A percentile compares a stretch with the other conserved stretches of the same genome.
Conservation (phyloP, 2,329 filamentous ascomycete genomes). For the Cladosporium oxysporum region DNA sequence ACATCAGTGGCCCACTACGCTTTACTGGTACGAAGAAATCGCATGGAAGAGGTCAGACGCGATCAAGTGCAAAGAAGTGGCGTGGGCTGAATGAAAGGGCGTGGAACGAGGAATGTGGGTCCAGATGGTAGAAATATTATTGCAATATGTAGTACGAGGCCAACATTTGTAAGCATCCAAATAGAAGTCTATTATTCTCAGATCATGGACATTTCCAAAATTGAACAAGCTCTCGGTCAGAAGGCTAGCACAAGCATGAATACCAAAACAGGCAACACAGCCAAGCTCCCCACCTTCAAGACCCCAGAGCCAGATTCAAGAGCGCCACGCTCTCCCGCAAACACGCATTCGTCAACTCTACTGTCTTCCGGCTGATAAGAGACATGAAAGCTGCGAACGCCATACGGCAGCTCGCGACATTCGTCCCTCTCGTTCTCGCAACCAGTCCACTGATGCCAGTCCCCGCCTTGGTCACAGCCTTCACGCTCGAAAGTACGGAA, state of each 20-base stretch:
- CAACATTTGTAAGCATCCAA: too few relatives aligned
- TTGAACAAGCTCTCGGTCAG: too few relatives aligned
- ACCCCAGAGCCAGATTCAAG: background rate
- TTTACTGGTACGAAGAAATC: background rate
- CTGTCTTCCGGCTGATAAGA: background rate
- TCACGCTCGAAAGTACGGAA: conserved; percentile 1
- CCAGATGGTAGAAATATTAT: too few relatives aligned
- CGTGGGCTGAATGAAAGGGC: background rate
- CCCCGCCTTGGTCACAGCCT: background rate
- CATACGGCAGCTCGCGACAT: background rate
- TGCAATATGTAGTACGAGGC: too few relatives aligned
- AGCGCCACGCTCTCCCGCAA: background rate
- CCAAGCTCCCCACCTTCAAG: background rate
- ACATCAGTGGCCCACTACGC: background rate
- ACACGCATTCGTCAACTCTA: background rate
- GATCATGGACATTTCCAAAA: too few relatives aligned
- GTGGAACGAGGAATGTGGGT: too few relatives aligned
- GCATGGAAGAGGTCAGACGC: too few relatives aligned
- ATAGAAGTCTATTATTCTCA: too few relatives aligned
- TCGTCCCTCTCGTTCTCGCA: background rate
- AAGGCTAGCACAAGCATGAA: too few relatives aligned
- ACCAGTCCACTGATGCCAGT: background rate
- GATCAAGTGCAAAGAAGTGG: background rate
- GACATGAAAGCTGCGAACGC: background rate
- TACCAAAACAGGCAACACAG: too few relatives aligned